Percentiles rank a stretch among this genome's conserved stretches.
These are phyloP conservation scores for Nothomitra cinnamomea DNA, from an alignment of 2,329 filamentous ascomycete genomes.

Conservation along the genomic window DNA sequence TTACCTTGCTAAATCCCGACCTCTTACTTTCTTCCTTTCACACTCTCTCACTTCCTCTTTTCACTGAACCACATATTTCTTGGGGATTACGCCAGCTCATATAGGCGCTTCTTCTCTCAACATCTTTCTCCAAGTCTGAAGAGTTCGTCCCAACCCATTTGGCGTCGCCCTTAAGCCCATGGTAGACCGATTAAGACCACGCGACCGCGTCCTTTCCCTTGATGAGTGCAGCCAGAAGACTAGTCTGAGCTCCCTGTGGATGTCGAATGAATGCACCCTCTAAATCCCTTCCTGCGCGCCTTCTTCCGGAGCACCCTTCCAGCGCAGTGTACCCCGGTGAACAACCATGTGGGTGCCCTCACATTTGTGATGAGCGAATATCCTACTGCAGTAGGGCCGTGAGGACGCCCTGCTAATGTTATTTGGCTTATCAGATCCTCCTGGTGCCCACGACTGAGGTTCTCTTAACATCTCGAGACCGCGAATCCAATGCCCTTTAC, in stretches of 20 bases:
- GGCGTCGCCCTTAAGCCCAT: neutral
- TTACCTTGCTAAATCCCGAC: too few relatives aligned
- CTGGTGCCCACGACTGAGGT: slow-evolving; percentile 89
- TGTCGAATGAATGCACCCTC: slow-evolving; percentile 73
- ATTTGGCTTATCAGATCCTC: slow-evolving; percentile 39
- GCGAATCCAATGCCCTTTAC: slow-evolving; percentile 61
- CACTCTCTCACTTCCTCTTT: too few relatives aligned
- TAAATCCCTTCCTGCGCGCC: slow-evolving; percentile 96
- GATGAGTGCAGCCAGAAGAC: neutral
- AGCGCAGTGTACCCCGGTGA: slow-evolving; percentile 76
- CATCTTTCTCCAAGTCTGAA: neutral
- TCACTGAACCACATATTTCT: neutral
- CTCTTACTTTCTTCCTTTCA: too few relatives aligned
- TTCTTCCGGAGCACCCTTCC: slow-evolving; percentile 95
- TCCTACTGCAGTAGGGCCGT: too few relatives aligned
- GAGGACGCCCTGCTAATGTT: neutral
- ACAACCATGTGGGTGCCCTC: slow-evolving; percentile 53
- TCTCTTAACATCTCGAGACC: slow-evolving; percentile 72
- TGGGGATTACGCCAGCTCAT: too few relatives aligned
- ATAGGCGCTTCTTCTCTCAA: too few relatives aligned
- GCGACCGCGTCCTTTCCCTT: neutral
- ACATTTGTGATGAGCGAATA: too few relatives aligned
- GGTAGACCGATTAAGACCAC: neutral
- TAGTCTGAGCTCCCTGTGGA: slow-evolving; percentile 5
- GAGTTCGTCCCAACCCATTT: neutral